Conservation (phyloP, 73 alveolate species). For the Tetrahymena malaccensis region DNA sequence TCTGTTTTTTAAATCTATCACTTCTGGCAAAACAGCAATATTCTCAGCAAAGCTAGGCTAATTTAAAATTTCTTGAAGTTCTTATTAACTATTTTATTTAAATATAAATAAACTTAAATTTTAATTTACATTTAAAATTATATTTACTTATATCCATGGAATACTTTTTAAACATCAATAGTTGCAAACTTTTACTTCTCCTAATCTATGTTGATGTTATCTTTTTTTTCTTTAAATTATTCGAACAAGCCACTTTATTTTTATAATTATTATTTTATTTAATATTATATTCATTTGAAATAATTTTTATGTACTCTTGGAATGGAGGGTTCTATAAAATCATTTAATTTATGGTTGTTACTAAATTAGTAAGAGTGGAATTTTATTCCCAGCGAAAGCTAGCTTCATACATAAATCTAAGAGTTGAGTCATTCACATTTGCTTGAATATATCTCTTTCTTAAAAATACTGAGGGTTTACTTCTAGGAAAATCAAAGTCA, state of each 20-base stretch:
- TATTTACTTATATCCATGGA: neutral
- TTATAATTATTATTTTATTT: neutral
- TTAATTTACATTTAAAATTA: neutral
- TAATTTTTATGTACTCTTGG: neutral
- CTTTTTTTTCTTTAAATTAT: neutral
- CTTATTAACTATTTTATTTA: neutral
- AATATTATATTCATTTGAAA: neutral
- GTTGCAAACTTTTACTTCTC: neutral
- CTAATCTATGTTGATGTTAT: neutral
- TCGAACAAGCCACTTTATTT: neutral
- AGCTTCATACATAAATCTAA: neutral
- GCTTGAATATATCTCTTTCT: neutral
- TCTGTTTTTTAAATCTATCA: neutral
- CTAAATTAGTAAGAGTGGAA: neutral
- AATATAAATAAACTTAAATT: neutral
- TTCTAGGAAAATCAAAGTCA: neutral
- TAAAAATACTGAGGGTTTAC: neutral
- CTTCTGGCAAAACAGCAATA: neutral
- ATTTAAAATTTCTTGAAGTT: neutral
- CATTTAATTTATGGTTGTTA: neutral
- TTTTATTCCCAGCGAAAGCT: neutral
- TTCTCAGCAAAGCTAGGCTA: neutral
- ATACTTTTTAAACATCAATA: neutral
- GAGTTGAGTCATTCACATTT: neutral
- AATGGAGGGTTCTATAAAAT: neutral